Conservation (phyloP, 2,329 filamentous ascomycete genomes). For the Calonectria pseudoreteaudii region DNA sequence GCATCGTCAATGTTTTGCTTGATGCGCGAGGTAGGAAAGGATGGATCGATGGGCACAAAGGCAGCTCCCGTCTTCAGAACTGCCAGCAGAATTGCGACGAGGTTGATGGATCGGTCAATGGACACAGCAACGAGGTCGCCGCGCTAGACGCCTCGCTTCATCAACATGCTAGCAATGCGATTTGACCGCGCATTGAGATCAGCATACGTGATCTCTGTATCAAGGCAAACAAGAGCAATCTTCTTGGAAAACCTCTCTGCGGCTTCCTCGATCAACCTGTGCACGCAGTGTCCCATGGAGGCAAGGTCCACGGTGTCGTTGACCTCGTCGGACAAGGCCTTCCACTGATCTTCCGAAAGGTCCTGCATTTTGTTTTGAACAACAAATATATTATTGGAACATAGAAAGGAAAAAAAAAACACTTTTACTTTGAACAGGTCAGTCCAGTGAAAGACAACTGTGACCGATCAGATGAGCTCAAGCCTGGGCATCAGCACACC, state of each 20-base stretch:
- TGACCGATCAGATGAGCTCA: neutral
- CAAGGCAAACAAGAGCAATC: neutral
- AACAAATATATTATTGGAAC: neutral
- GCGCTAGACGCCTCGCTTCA: neutral
- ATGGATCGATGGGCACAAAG: neutral
- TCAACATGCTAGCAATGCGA: neutral
- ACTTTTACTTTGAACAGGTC: no score
- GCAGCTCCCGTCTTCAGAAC: neutral
- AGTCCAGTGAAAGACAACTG: neutral
- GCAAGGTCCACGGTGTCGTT: neutral
- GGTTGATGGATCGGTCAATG: neutral
- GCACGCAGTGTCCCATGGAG: neutral
- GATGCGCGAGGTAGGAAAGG: neutral
- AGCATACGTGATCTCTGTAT: neutral
- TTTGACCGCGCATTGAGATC: neutral
- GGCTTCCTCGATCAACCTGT: neutral
- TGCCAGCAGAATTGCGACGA: neutral
- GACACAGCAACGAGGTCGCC: neutral
- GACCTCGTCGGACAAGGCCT: neutral
- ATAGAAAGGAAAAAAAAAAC: neutral
- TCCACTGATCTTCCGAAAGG: neutral
- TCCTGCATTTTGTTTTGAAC: neutral
- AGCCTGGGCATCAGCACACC: neutral
- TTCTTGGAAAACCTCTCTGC: neutral
- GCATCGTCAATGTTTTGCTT: neutral